phyloP scores from a whole-genome alignment of 139 green algal species.

The Haematococcus lacustris region DNA sequence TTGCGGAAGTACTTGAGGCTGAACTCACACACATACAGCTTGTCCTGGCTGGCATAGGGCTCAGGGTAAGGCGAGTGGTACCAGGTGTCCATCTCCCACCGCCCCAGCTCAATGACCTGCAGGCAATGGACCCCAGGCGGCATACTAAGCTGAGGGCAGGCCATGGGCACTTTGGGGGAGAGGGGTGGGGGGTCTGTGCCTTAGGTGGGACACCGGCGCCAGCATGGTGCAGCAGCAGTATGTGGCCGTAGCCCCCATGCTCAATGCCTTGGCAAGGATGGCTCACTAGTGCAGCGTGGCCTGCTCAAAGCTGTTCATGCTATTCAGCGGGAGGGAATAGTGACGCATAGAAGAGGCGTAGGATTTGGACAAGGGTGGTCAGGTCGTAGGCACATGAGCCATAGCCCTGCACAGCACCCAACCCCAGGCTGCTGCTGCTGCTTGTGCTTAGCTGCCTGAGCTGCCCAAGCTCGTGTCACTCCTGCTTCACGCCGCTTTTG shows the following conservation, averaged over 20 bases:
- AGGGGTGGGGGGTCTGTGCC: neutral
- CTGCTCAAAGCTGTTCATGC: too few relatives aligned
- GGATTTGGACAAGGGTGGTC: too few relatives aligned
- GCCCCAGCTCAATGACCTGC: slow-evolving; percentile 85
- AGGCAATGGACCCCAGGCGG: neutral
- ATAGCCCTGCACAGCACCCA: too few relatives aligned
- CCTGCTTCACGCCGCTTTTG: too few relatives aligned
- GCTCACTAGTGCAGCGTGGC: neutral
- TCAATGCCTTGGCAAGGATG: neutral
- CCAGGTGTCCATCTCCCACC: slow-evolving; percentile 95
- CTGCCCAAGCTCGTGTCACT: too few relatives aligned
- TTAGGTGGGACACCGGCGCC: neutral
- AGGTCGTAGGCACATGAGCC: too few relatives aligned
- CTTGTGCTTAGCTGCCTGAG: too few relatives aligned
- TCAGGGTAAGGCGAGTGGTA: slow-evolving; percentile 96
- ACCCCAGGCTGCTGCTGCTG: too few relatives aligned
- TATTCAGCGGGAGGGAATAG: too few relatives aligned
- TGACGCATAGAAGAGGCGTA: too few relatives aligned
- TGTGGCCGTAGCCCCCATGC: neutral
- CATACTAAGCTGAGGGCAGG: neutral
- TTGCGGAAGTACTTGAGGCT: slow-evolving; percentile 85
- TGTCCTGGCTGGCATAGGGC: slow-evolving; percentile 85
- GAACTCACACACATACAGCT: slow-evolving; percentile 91
- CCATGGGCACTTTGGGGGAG: neutral
- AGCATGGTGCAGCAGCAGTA: neutral